Conservation (phyloP, 1,139 yeast species). For the Pneumocystis wakefieldiae region DNA sequence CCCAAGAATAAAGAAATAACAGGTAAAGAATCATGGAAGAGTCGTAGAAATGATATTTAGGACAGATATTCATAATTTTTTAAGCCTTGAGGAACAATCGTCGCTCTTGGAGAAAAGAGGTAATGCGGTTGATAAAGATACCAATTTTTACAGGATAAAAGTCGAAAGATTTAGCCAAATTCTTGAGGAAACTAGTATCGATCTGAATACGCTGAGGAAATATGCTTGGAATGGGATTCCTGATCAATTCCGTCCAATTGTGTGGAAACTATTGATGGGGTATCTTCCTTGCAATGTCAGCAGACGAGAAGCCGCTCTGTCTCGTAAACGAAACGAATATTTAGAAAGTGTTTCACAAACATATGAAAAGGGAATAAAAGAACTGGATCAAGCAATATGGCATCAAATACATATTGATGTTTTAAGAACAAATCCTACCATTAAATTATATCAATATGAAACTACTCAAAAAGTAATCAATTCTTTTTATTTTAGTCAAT, state of each 20-base stretch:
- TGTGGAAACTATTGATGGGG: constrained; percentile 84
- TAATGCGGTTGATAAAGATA: constrained; percentile 35
- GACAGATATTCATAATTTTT: not conserved
- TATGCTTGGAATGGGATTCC: constrained; percentile 95
- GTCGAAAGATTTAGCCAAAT: constrained; percentile 53
- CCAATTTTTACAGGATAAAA: constrained; percentile 46
- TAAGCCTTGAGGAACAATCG: not conserved
- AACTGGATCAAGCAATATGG: constrained; percentile 63
- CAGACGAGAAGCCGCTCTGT: constrained; percentile 53
- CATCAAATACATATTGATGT: constrained; percentile 94
- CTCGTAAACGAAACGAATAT: constrained; percentile 76
- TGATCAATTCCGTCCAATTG: constrained; percentile 56
- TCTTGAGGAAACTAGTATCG: constrained; percentile 46
- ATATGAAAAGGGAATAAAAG: constrained; percentile 23
- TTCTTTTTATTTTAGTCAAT: not conserved
- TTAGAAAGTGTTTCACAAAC: constrained; percentile 41
- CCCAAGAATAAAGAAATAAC: not conserved
- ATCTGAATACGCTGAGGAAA: constrained; percentile 51
- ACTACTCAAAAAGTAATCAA: constrained; percentile 43
- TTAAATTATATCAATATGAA: constrained; percentile 51
- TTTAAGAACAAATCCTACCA: constrained; percentile 82
- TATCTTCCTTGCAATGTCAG: constrained; percentile 75
- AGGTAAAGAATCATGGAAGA: not conserved
- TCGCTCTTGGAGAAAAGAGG: not conserved
- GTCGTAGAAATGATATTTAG: not conserved